Base-by-base conservation (phyloP, 768 basidiomycete species). In the Zangia roseola region DNA sequence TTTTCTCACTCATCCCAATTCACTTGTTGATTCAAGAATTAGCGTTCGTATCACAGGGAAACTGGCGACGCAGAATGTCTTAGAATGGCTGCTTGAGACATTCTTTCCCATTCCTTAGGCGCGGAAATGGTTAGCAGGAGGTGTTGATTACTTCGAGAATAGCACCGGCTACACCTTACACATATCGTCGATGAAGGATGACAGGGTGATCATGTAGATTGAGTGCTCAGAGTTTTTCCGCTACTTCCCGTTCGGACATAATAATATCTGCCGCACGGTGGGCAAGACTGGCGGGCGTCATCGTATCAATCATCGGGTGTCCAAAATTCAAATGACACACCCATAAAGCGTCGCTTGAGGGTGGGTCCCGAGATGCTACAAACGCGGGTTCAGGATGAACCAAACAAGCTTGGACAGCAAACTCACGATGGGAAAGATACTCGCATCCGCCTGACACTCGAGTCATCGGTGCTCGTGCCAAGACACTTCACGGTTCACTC, bases 311-410 rank as follows among this genome's bases (percentile, higher is more conserved):
- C 19, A 21, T 25, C 36, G 12, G n/a, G 50, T n/a, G n/a, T n/a
- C n/a, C n/a, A 35, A 16, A 19, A 34, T 24, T 34, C 46, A 23
- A 43, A 26, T 24, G 9, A 24, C n/a, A 31, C 37, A 47, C 55
- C 39, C 52, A 24, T 56, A 62, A 31, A 62, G 57, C 24, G 45
- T 60, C 23, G 49, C 49, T 28, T 62, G 57, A 10, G 60, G 59
- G 36, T 52, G 53, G 1, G 45, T 50, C 19, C 52, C 55, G 19
- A 54, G n/a, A n/a, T 55, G 55, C 54, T 60, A 44, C 28, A 40
- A n/a, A 41, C 6, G 20, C 13, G 13, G 10, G 13, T n/a, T n/a
- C n/a, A n/a, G 3, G n/a, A 40, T 47, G 26, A 24, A 28, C 34
- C 26, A 6, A 45, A 20, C 13, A 9, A 25, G 12, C 4, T 40